Evolutionary conservation across 345 rosid genomes (phyloP), one percentile per base, ranked within the genome.

Genomic region (Eutrema yunnanense): DNA sequence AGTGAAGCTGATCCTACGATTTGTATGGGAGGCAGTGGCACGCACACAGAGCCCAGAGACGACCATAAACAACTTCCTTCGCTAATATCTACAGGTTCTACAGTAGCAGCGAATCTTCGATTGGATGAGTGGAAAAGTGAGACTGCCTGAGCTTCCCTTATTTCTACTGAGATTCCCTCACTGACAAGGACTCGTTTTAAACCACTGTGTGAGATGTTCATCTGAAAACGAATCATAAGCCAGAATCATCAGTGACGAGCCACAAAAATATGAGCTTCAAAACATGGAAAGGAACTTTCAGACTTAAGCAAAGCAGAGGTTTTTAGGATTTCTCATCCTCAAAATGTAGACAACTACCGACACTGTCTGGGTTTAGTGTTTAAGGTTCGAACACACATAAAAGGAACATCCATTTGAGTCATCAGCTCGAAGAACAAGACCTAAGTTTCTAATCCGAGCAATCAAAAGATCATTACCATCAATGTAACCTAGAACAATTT

Each of bases 101-200:
- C 36, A 46, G 80, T 82, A n/a, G 72, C 44, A 6, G 72, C 60
- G 30, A 73, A 75, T 69, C 76, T 70, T 51, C 61, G 53, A 46
- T 78, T 65, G 8, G 85, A 73, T 4, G 83, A 72, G 5, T 85
- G 84, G 81, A 82, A 83, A 56, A 84, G 76, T 62, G 85, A 85
- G 41, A 91, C 76, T 81, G 81, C 87, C 14, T 71, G 79, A 64
- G 95, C 92, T 66, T 81, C 74, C 34, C 41, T 78, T 58, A 91
- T 72, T 74, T 84, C 86, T 8, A 88, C 71, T 9, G 90, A 76
- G 52, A 86, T 84, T 49, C 92, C 97, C 70, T 88, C 88, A 64
- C 86, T 86, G 11, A 88, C 87, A 54, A 83, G 79, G 22, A 88
- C 77, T 65, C 89, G 82, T 69, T 82, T 86, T 75, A 88, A 69